phyloP scores from a whole-genome alignment of 306 rosid genomes.

The Citrullus amarus region DNA sequence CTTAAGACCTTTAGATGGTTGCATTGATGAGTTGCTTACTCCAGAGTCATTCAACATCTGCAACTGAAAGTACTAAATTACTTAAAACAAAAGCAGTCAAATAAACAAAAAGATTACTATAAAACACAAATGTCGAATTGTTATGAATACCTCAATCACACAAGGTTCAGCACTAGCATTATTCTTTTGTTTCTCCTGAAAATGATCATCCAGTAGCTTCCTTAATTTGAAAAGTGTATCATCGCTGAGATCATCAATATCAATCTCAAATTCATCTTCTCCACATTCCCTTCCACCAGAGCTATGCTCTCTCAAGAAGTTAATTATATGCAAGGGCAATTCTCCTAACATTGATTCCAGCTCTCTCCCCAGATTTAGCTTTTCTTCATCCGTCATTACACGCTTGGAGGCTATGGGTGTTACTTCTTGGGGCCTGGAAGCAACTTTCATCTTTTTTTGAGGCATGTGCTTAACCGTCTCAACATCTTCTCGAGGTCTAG shows the following conservation, averaged over 20 bases:
- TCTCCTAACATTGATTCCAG: conserved; percentile 65
- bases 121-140: background rate
- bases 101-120: background rate
- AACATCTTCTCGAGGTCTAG: conserved; percentile 18
- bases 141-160: conserved; percentile 54
- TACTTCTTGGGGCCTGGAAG: conserved; percentile 35
- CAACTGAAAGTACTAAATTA: conserved; percentile 18
- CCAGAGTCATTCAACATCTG: conserved; percentile 73
- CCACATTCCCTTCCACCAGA: conserved; percentile 52
- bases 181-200: conserved; percentile 38
- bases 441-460: conserved; percentile 50
- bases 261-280: conserved; percentile 81
- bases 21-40: conserved; percentile 78
- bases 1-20: conserved; percentile 56
- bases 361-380: conserved; percentile 40
- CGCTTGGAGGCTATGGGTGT: conserved; percentile 30
- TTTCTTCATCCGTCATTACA: conserved; percentile 57
- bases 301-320: conserved; percentile 61
- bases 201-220: conserved; percentile 55
- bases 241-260: conserved; percentile 62
- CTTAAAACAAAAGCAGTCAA: background rate
- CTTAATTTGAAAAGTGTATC: conserved; percentile 52
- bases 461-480: conserved; percentile 34
- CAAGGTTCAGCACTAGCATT: conserved; percentile 43
- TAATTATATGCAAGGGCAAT: conserved; percentile 49